Percentiles rank a stretch among this genome's conserved stretches.
Evolutionary conservation across 2,329 filamentous ascomycete species (phyloP).

Genomic region (Zopfia rhizophila): DNA sequence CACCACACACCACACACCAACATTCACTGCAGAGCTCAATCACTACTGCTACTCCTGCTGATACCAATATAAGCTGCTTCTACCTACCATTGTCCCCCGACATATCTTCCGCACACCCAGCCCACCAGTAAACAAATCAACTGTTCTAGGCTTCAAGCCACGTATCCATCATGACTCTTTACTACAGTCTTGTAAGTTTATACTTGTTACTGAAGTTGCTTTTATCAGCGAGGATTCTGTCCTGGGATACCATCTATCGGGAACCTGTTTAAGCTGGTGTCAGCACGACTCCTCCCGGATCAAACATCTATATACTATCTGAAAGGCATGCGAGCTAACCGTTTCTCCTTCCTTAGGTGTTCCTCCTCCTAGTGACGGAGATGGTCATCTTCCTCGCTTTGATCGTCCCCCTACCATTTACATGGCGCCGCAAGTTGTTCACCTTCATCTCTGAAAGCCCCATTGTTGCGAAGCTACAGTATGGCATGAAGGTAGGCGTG

Average conservation of each 20-base stretch:
- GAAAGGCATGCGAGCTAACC: conserved; percentile 34
- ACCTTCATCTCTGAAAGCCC: conserved; percentile 94
- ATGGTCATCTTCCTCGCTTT: conserved; percentile 83
- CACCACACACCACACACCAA: not conserved
- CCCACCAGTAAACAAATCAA: conserved; percentile 35
- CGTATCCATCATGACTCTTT: conserved; percentile 71
- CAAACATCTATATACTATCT: not conserved
- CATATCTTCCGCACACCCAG: conserved; percentile 13
- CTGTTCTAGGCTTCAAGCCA: conserved; percentile 30
- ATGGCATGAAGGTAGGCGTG: conserved; percentile 81
- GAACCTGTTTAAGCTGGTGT: too few relatives aligned
- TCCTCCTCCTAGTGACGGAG: conserved; percentile 83
- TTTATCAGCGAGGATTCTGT: too few relatives aligned
- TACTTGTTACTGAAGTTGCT: too few relatives aligned
- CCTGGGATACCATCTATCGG: too few relatives aligned
- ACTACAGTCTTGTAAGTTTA: conserved; percentile 74
- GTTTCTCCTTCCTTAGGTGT: conserved; percentile 68
- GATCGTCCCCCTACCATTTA: conserved; percentile 89
- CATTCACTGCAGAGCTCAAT: conserved; percentile 1
- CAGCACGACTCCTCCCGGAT: too few relatives aligned
- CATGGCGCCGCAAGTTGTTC: conserved; percentile 85
- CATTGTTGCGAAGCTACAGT: conserved; percentile 89
- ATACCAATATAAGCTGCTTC: not conserved
- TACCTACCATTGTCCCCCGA: not conserved
- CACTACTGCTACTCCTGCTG: not conserved